Base-by-base conservation (phyloP, 192 early-diverging fungal species). In the Physocladia obscura region DNA sequence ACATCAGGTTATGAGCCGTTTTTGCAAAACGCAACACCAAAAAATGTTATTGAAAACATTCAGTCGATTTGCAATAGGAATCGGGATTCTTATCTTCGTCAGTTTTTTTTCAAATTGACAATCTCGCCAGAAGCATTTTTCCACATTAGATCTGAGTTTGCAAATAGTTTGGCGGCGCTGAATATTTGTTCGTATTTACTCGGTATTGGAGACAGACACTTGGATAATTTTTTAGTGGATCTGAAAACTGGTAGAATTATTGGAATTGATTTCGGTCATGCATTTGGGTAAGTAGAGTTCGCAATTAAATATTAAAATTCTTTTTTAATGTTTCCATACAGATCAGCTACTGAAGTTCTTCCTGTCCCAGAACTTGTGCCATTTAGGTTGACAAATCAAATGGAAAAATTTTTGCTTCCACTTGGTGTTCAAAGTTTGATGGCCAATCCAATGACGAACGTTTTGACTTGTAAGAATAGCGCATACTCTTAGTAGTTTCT, bases 251-350 rank as follows among this genome's bases (percentile, higher is more conserved):
- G 91, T 13, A 77, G 81, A 30, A 65, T 93, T 19, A 80, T 93
- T 21, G 83, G 85, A 0, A 93, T 93, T 69, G 91, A 93, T 79
- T 93, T 93, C 67, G 91, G 91, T 0, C 90, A 92, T 61, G 91
- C 91, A 2, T 93, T 93, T 76, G 91, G 91, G 68, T 78, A 71
- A 31, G 54, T 27, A 34, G 24, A 0, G 73, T 27, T 2, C 11
- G 22, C 5, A 30, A 57, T 51, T 67, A 3, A 22, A 8, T 37
- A 1, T 74, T 31, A 26, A 52, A 67, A 69, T 24, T 19, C 32
- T 56, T 30, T 36, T 76, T n/a, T 70, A 22, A 34, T 44, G 6
- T 5, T 29, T 67, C 26, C 40, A 13, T 44, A 13, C 15, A 61
- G 71, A 17, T 91, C 91, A 0, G 90, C 90, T 0, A 90, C 91